Evolutionary conservation across 176 grass and related monocot species (phyloP), one percentile per base, ranked within the genome.

Genomic region (Eleusine indica): DNA sequence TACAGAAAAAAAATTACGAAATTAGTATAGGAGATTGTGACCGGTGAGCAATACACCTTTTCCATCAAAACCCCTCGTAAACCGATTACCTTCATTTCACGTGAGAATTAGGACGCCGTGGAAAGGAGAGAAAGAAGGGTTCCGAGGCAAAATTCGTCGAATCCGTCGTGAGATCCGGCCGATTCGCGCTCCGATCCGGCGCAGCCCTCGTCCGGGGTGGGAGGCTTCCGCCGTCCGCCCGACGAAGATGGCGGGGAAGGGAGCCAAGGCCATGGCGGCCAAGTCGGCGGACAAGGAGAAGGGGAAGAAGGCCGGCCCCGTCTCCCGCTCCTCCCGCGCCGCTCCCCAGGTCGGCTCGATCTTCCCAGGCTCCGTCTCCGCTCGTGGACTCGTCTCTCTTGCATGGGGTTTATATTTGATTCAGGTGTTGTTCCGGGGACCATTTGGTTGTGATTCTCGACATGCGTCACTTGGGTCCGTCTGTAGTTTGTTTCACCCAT

Each of bases 211-310:
- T 29, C 12, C 52, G 15, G 57, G 41, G 42, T 74, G 9, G 48
- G 87, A 21, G 38, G 87, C 58, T 40, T 73, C 77, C 40, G 32
- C 82, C 49, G 52, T 46, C 76, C 76, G 35, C 21, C 48, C 57
- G 51, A 68, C 53, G 53, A 22, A 77, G 41, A 91, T 91, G 89
- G 85, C 89, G n/a, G 85, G 89, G 53, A 91, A 91, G 81, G 89
- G 89, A 67, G 81, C 65, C 81, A 91, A 91, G 81, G 56, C 81
- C 37, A 70, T 77, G 71, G 77, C 81, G 28, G 82, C 76, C 18
- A 91, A 87, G 75, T 67, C 89, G 64, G 65, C 89, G 77, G 86
- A 91, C 22, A 91, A 91, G 89, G 89, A 91, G 41, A 91, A 88
- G 81, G 89, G 84, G 53, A 91, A 91, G 81, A 91, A 87, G 71